Evolutionary conservation across 805 yeast species (phyloP).

Genomic region (Lipomyces yamadae): DNA sequence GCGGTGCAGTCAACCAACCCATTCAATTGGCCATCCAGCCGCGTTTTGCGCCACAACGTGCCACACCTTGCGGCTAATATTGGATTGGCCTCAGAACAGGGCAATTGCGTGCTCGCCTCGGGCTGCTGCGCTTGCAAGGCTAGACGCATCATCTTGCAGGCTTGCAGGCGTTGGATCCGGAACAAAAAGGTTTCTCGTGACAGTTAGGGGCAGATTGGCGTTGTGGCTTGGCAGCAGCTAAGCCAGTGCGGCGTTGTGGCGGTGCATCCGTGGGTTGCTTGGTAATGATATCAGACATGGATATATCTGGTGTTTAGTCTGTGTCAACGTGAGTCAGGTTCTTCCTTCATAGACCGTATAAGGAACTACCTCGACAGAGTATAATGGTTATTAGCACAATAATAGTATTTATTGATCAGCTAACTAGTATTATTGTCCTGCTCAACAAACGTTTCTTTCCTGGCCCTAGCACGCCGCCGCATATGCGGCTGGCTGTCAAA

Average conservation of each 20-base stretch:
- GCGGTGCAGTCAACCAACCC: not conserved
- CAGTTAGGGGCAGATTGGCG: not conserved
- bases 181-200: not conserved
- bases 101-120: conserved; percentile 9
- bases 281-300: too few species aligned
- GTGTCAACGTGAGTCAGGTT: too few species aligned
- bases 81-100: not conserved
- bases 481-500: too few species aligned
- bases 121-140: not conserved
- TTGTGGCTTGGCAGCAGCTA: not conserved
- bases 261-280: not conserved
- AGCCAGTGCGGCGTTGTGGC: not conserved
- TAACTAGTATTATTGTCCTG: too few species aligned
- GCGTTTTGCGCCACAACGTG: not conserved
- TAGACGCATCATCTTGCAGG: not conserved
- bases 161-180: not conserved
- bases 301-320: too few species aligned
- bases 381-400: too few species aligned
- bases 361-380: too few species aligned
- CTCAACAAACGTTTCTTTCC: too few species aligned
- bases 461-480: too few species aligned
- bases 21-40: not conserved
- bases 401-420: too few species aligned
- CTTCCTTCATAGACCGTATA: too few species aligned
- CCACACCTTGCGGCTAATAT: not conserved